Conservation (phyloP, 768 basidiomycete species). For the Auriscalpium vulgare region DNA sequence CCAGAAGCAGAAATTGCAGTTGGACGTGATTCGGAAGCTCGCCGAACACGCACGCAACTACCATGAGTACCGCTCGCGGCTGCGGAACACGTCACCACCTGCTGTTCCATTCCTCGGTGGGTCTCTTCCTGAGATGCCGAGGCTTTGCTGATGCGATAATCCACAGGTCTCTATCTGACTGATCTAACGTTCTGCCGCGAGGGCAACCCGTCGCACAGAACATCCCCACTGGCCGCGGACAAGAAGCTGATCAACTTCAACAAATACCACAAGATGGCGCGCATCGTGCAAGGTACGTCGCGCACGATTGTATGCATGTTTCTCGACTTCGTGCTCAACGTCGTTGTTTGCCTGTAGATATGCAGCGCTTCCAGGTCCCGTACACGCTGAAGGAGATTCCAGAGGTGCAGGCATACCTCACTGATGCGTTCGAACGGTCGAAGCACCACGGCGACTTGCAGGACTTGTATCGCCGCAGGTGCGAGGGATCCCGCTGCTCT, state of each 20-base stretch:
- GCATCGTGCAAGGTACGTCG: conserved; percentile 66
- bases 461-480: conserved; percentile 84
- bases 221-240: conserved; percentile 64
- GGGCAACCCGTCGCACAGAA: conserved; percentile 82
- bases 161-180: conserved; percentile 72
- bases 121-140: conserved; percentile 10
- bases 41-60: conserved; percentile 91
- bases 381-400: conserved; percentile 85
- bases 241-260: conserved; percentile 92
- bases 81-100: conserved; percentile 85
- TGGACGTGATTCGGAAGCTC: conserved; percentile 75
- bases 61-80: conserved; percentile 79
- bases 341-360: conserved; percentile 41
- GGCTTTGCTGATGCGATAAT: conserved; percentile 12
- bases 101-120: conserved; percentile 92
- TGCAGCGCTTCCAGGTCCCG: conserved; percentile 85
- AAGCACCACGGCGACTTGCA: conserved; percentile 75
- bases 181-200: conserved; percentile 95
- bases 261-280: conserved; percentile 87
- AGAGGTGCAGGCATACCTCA: conserved; percentile 79
- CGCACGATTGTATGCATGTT: conserved; percentile 2
- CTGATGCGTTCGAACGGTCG: conserved; percentile 64
- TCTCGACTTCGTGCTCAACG: background rate
- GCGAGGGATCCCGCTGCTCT: conserved; percentile 15
- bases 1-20: conserved; percentile 72